Percentiles rank a stretch among this genome's conserved stretches.
These are phyloP conservation scores for Cryomyces minteri DNA, from an alignment of 495 filamentous ascomycete genomes.

Conservation along the genomic window DNA sequence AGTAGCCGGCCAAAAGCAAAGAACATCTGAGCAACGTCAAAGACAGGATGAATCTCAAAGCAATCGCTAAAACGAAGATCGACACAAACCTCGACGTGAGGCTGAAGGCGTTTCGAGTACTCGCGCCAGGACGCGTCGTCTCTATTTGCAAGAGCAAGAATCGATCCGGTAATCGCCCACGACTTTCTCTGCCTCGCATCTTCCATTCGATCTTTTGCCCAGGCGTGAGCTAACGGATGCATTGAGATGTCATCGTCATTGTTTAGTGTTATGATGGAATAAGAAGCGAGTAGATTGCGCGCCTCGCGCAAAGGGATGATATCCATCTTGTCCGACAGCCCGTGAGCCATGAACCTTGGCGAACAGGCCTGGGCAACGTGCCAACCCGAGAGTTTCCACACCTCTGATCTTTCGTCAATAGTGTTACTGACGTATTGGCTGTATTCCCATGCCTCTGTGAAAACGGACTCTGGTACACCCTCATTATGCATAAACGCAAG, in stretches of 20 bases:
- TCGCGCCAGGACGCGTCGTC: slow-evolving; percentile 3
- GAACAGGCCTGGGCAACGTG: slow-evolving; percentile 7
- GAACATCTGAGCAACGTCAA: slow-evolving; percentile 10
- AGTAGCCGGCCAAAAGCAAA: not conserved
- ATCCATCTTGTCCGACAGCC: slow-evolving; percentile 15
- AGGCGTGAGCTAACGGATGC: slow-evolving; percentile 11
- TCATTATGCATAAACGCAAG: slow-evolving; percentile 1
- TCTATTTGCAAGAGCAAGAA: not conserved
- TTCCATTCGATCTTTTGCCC: slow-evolving; percentile 6
- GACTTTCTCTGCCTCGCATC: not conserved
- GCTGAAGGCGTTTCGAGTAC: slow-evolving; percentile 8
- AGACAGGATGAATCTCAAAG: slow-evolving; percentile 4
- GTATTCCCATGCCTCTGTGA: slow-evolving; percentile 1
- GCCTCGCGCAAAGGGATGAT: slow-evolving; percentile 12
- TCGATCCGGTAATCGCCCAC: slow-evolving; percentile 4
- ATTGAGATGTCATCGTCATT: slow-evolving; percentile 7
- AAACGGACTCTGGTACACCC: not conserved
- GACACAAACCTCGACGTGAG: slow-evolving; percentile 13
- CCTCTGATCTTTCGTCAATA: not conserved
- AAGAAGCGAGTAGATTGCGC: slow-evolving; percentile 10
- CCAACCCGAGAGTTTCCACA: not conserved
- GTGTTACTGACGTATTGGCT: not conserved
- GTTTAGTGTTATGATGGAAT: slow-evolving; percentile 9
- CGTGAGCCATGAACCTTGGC: too few species aligned
- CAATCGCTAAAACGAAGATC: slow-evolving; percentile 3